Base-by-base conservation (phyloP, 352 stramenopile species). In the Pythium brassicae region DNA sequence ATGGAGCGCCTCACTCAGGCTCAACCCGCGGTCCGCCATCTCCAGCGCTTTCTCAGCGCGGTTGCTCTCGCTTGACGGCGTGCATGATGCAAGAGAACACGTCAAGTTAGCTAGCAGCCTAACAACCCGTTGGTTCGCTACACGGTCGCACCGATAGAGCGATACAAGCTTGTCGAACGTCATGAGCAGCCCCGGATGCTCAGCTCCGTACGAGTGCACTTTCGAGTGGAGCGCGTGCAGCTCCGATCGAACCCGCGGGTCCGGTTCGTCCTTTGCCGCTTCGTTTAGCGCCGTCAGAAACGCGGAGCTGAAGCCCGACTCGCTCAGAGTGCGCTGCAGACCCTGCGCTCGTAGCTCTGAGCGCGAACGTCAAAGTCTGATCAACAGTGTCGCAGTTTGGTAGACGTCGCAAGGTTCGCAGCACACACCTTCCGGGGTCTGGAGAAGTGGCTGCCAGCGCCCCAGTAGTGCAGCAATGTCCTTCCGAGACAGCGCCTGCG, bases 221-320 rank as follows among this genome's bases (percentile, higher is more conserved):
- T 91, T 91, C 20, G 71, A 73, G 26, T 76, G 54, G 1, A 87
- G 67, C 5, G 76, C 74, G 26, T 86, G 74, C 1, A 89, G 61
- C 50, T 91, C 72, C 7, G 74, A 59, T 2, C 68, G 69, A 23
- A 86, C 56, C 9, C 54, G 25, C 0, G 54, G 1, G n/a, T 85
- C 60, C 5, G 29, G 20, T 56, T 89, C 74, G 26, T 71, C 59
- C 11, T 51, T 51, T 4, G 53, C 23, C 10, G 22, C 52, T 26
- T 32, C 39, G 20, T 52, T 29, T 15, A 69, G 23, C 8, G 32
- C 44, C 42, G 19, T 3, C 10, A 58, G 29, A 20, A 54, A 54
- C 2, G 35, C 26, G 11, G 47, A 43, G 8, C 34, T 25, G 14
- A 42, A 26, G 3, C 49, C 22, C 3, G 48, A 57, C 22, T 72